Conservation (phyloP, 73 alveolate species). For the Paramecium biaurelia region DNA sequence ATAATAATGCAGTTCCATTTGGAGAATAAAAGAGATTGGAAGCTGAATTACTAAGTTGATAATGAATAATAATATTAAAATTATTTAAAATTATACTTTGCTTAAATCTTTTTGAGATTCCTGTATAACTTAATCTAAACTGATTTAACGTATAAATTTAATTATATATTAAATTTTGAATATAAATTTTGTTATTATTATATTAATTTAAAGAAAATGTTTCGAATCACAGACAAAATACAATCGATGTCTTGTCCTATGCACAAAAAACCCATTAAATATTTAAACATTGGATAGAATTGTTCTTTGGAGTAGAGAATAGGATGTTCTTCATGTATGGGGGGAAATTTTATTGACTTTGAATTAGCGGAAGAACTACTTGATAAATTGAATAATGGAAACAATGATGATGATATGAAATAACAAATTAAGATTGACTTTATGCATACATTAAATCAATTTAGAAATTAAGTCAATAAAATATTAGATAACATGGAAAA, state of each 20-base stretch:
- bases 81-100: not conserved
- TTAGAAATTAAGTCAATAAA: not conserved
- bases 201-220: not conserved
- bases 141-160: not conserved
- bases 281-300: not conserved
- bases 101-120: not conserved
- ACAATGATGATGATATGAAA: not conserved
- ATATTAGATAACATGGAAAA: not conserved
- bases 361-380: not conserved
- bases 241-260: not conserved
- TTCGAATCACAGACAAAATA: not conserved
- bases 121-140: not conserved
- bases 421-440: not conserved
- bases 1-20: slow-evolving; percentile 73
- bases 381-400: not conserved
- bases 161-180: not conserved
- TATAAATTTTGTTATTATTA: not conserved
- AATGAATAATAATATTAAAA: not conserved
- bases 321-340: not conserved
- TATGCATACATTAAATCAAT: not conserved
- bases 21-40: slow-evolving; percentile 73
- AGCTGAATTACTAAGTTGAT: slow-evolving; percentile 67
- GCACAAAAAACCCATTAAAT: not conserved
- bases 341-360: not conserved
- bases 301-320: not conserved